A percentile compares a stretch with the other conserved stretches of the same genome.
Conservation (phyloP, 345 rosid species). For the Eucalyptus coolabah region DNA sequence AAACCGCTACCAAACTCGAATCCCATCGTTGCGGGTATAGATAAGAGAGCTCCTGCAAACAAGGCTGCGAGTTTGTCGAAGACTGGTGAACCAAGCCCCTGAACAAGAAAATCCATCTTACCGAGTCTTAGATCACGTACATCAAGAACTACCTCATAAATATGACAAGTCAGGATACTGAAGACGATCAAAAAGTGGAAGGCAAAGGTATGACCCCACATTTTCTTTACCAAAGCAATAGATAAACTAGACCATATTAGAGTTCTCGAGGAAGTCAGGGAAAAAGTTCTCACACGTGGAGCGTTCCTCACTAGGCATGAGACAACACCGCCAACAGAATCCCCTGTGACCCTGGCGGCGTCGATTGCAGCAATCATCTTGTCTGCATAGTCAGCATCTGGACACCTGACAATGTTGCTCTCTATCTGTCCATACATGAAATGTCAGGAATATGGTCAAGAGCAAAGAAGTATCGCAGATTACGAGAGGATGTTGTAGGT, state of each 20-base stretch:
- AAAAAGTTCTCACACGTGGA: constrained; percentile 54
- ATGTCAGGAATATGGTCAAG: background rate
- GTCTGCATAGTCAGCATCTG: constrained; percentile 85
- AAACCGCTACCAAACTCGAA: constrained; percentile 97
- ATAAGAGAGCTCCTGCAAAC: constrained; percentile 86
- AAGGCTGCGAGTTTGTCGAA: constrained; percentile 90
- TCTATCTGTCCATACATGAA: constrained; percentile 47
- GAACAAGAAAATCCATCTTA: background rate
- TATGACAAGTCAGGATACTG: background rate
- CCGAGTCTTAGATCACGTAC: background rate
- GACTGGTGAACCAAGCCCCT: constrained; percentile 99
- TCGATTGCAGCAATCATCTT: constrained; percentile 93
- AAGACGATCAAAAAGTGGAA: background rate
- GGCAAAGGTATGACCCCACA: background rate
- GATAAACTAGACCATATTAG: background rate
- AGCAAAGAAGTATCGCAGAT: background rate
- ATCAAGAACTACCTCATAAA: background rate
- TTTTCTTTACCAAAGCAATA: background rate
- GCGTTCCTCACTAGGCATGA: constrained; percentile 85
- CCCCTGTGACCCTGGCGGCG: constrained; percentile 65
- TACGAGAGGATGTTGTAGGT: background rate
- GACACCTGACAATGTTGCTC: constrained; percentile 88
- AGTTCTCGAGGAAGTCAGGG: background rate
- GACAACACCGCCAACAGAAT: constrained; percentile 88
- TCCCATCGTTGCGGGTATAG: constrained; percentile 91